phyloP scores from a whole-genome alignment of 768 basidiomycete genomes.

The Leucosporidium yakuticum region DNA sequence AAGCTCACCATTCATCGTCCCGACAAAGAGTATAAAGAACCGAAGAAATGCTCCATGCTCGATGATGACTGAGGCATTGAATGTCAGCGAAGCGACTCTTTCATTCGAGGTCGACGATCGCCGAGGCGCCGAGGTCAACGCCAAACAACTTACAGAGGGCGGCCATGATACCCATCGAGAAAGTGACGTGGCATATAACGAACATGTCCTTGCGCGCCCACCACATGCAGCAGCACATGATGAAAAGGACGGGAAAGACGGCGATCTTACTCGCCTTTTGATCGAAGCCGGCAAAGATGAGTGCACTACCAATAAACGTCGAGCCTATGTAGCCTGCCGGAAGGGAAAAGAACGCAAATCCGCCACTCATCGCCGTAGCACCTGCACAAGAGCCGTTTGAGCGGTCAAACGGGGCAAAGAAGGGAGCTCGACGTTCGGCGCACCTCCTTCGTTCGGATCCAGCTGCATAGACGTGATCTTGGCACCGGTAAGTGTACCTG shows the following conservation, averaged over 20 bases:
- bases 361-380: conserved; percentile 19
- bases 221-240: conserved; percentile 8
- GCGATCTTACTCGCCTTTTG: conserved; percentile 26
- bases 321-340: conserved; percentile 30
- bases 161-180: conserved; percentile 12
- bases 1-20: conserved; percentile 23
- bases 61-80: conserved; percentile 16
- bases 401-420: no score
- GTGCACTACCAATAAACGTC: conserved; percentile 18
- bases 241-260: conserved; percentile 16
- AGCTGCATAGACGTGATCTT: conserved; percentile 15
- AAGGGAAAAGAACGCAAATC: conserved; percentile 7
- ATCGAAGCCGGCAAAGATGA: conserved; percentile 30
- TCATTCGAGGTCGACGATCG: no score
- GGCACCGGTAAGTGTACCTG: conserved; percentile 18
- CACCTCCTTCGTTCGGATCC: conserved; percentile 31
- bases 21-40: conserved; percentile 17
- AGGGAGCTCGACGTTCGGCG: no score
- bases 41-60: conserved; percentile 19
- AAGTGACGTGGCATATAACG: conserved; percentile 12
- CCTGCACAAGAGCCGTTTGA: no score
- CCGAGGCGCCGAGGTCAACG: no score
- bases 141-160: conserved; percentile 2
- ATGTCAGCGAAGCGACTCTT: not conserved
- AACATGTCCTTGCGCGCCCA: conserved; percentile 24